Conservation (phyloP, 202 grass and related monocot species). For the Eragrostis tef region DNA sequence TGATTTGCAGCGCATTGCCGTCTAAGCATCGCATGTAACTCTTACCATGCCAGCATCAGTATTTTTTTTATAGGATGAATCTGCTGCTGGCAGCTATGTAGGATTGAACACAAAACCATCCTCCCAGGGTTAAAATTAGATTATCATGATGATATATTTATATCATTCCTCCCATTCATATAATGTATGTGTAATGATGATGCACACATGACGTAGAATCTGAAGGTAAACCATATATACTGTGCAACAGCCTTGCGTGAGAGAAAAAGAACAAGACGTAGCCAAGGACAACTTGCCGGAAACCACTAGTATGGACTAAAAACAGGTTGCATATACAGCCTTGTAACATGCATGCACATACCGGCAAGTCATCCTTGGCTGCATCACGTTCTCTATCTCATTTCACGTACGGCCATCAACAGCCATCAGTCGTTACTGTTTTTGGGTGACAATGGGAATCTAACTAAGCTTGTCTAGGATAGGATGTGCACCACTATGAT, state of each 20-base stretch:
- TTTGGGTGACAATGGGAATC: conserved; percentile 11
- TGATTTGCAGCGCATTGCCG: background rate
- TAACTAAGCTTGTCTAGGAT: conserved; percentile 18
- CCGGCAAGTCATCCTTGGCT: conserved; percentile 86
- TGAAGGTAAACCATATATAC: conserved; percentile 31
- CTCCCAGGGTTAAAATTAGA: conserved; percentile 11
- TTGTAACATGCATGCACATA: conserved; percentile 26
- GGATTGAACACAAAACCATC: background rate
- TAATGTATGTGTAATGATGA: background rate
- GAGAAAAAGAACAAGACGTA: conserved; percentile 70
- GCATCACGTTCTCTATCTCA: conserved; percentile 55
- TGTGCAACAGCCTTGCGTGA: conserved; percentile 55
- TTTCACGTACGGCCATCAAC: conserved; percentile 56
- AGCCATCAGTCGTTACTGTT: conserved; percentile 22
- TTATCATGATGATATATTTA: background rate
- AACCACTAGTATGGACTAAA: conserved; percentile 24
- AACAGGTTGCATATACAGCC: background rate
- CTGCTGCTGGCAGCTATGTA: background rate
- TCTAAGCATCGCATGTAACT: background rate
- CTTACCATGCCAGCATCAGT: background rate
- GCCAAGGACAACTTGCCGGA: conserved; percentile 82
- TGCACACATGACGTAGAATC: conserved; percentile 3
- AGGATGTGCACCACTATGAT: conserved; percentile 9
- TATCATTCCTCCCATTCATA: conserved; percentile 12
- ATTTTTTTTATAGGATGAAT: background rate